phyloP scores from a whole-genome alignment of 148 eudicot genomes.

The Silene uniflora region DNA sequence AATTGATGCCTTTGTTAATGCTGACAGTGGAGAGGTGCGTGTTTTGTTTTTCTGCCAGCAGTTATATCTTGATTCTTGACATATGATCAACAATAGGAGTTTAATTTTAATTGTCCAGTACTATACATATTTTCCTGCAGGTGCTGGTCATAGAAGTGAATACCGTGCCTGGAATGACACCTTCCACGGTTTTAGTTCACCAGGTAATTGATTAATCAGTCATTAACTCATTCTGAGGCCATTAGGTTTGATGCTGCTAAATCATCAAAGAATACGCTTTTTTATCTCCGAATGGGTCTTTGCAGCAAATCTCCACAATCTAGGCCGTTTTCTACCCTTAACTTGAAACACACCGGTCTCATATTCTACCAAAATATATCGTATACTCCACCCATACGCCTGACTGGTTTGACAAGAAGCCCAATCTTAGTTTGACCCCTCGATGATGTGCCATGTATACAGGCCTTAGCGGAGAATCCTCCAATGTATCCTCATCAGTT shows the following conservation, averaged over 20 bases:
- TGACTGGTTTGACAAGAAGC: neutral
- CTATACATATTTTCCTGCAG: slow-evolving; percentile 27
- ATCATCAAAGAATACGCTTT: no score
- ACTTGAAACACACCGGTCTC: neutral
- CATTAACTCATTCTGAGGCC: neutral
- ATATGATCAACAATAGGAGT: neutral
- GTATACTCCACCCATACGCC: no score
- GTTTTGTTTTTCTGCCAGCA: slow-evolving; percentile 2
- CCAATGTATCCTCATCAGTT: slow-evolving; percentile 78
- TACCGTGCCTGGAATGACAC: slow-evolving; percentile 97
- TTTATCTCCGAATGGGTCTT: neutral
- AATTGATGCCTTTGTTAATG: slow-evolving; percentile 83
- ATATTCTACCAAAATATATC: no score
- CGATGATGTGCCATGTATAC: slow-evolving; percentile 13
- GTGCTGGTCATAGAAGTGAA: slow-evolving; percentile 86
- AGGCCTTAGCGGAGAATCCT: slow-evolving; percentile 89
- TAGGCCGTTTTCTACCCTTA: neutral
- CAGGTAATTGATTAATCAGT: slow-evolving; percentile 53
- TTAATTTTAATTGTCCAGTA: neutral
- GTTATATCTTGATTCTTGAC: neutral
- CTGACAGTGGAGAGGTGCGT: slow-evolving; percentile 81
- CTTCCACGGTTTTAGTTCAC: slow-evolving; percentile 88
- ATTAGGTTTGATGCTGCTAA: neutral
- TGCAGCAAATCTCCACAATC: neutral
- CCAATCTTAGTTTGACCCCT: neutral